phyloP scores from a whole-genome alignment of 164 flowering plant species.

The Akebia trifoliata region DNA sequence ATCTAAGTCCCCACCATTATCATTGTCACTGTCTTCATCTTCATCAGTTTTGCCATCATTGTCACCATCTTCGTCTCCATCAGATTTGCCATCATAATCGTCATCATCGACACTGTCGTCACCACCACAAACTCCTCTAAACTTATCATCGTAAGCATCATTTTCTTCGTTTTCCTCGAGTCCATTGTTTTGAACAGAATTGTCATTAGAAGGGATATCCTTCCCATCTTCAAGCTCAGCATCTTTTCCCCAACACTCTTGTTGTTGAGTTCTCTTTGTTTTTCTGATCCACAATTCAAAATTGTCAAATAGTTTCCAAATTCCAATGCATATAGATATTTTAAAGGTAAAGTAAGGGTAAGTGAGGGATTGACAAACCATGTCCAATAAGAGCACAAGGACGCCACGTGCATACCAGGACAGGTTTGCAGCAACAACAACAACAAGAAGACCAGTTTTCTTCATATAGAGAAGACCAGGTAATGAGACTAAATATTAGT shows the following conservation, averaged over 20 bases:
- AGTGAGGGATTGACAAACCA: too few species aligned
- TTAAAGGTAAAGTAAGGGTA: too few species aligned
- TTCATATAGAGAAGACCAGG: too few species aligned
- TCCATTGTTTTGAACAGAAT: not conserved
- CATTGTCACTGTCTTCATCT: constrained; percentile 8
- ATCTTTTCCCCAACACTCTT: constrained; percentile 8
- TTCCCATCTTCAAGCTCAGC: not conserved
- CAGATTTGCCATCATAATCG: constrained; percentile 15
- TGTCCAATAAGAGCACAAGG: too few species aligned
- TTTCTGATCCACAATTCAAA: constrained; percentile 22
- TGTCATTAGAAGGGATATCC: constrained; percentile 4
- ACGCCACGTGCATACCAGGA: too few species aligned
- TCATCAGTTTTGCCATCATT: constrained; percentile 12
- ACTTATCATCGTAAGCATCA: constrained; percentile 3
- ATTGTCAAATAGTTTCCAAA: not conserved
- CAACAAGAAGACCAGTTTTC: too few species aligned
- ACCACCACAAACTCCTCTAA: constrained; percentile 13
- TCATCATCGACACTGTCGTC: constrained; percentile 20
- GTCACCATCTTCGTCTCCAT: constrained; percentile 10
- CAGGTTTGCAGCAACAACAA: too few species aligned
- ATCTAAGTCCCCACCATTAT: not conserved
- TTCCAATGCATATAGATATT: not conserved
- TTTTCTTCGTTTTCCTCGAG: constrained; percentile 6
- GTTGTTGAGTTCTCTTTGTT: constrained; percentile 13
- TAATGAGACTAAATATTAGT: too few species aligned